phyloP scores from a whole-genome alignment of 495 filamentous ascomycete species.

The Clohesyomyces aquaticus region DNA sequence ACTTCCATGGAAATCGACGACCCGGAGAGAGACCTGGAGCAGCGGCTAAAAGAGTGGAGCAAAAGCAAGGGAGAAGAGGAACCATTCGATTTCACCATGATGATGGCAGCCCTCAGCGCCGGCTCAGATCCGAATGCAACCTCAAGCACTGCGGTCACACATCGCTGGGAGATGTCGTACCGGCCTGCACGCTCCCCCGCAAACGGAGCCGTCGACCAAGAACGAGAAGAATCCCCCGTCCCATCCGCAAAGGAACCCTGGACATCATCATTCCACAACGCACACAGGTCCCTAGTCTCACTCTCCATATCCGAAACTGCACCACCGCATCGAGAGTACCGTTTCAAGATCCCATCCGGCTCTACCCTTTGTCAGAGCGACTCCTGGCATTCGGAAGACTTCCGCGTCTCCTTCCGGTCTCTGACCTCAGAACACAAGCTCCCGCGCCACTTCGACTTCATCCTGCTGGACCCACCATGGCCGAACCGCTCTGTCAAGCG shows the following conservation, averaged over 20 bases:
- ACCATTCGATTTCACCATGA: constrained; percentile 32
- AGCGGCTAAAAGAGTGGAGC: constrained; percentile 27
- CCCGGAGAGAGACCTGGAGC: constrained; percentile 29
- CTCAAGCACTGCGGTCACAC: constrained; percentile 15
- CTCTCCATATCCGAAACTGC: constrained; percentile 19
- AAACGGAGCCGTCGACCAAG: neutral
- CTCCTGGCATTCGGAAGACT: constrained; percentile 31
- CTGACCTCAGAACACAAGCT: constrained; percentile 35
- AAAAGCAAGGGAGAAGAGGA: constrained; percentile 33
- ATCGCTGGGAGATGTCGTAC: constrained; percentile 27
- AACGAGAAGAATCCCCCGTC: neutral
- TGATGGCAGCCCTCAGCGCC: constrained; percentile 11
- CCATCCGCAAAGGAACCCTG: constrained; percentile 24
- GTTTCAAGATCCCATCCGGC: constrained; percentile 56
- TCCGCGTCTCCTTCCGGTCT: constrained; percentile 41
- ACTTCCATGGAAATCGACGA: constrained; percentile 23
- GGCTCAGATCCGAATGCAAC: neutral
- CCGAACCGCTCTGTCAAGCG: constrained; percentile 83
- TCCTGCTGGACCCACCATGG: constrained; percentile 93
- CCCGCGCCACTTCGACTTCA: constrained; percentile 66
- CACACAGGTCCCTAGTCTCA: constrained; percentile 21
- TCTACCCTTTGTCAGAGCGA: constrained; percentile 57
- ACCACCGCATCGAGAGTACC: constrained; percentile 39
- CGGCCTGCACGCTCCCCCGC: constrained; percentile 9
- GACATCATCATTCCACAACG: constrained; percentile 40